Evolutionary conservation across 2,329 filamentous ascomycete genomes (phyloP).

Genomic region (Xylaria sp.): DNA sequence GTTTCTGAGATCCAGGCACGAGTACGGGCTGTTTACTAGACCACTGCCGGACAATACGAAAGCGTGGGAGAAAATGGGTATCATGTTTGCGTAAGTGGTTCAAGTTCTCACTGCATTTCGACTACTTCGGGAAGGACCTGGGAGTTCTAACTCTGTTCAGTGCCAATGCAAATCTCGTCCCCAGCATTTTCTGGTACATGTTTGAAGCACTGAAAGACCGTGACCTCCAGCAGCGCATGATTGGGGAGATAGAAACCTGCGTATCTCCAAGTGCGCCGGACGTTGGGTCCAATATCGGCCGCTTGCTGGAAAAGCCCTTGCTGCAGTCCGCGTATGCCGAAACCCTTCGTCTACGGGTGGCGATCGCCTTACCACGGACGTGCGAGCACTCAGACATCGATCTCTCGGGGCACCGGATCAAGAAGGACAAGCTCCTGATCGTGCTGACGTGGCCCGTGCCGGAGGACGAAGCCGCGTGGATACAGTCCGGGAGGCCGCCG

Average conservation of each 20-base stretch:
- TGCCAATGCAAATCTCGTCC: slow-evolving; percentile 9
- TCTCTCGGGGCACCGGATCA: slow-evolving; percentile 1
- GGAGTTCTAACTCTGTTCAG: slow-evolving; percentile 2
- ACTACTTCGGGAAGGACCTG: too few species aligned
- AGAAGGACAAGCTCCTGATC: neutral
- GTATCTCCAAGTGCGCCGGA: too few species aligned
- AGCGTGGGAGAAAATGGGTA: slow-evolving; percentile 17
- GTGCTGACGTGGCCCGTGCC: neutral
- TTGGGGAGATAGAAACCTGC: slow-evolving; percentile 4
- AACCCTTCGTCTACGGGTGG: slow-evolving; percentile 6
- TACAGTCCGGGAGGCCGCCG: neutral
- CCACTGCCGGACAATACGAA: slow-evolving; percentile 11
- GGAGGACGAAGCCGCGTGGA: slow-evolving; percentile 3
- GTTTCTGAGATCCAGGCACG: slow-evolving; percentile 11
- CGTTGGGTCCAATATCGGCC: neutral
- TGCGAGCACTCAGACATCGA: neutral
- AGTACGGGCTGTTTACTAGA: slow-evolving; percentile 13
- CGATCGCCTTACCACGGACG: neutral
- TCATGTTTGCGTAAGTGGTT: slow-evolving; percentile 19
- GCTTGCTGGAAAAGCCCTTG: neutral
- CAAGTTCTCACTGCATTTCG: too few species aligned
- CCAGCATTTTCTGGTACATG: slow-evolving; percentile 19
- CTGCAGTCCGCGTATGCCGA: slow-evolving; percentile 7
- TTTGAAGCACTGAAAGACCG: slow-evolving; percentile 18
- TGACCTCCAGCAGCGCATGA: slow-evolving; percentile 6